A percentile compares a stretch with the other conserved stretches of the same genome.
Evolutionary conservation across 306 rosid species (phyloP).

Genomic region (Medicago ruthenica): DNA sequence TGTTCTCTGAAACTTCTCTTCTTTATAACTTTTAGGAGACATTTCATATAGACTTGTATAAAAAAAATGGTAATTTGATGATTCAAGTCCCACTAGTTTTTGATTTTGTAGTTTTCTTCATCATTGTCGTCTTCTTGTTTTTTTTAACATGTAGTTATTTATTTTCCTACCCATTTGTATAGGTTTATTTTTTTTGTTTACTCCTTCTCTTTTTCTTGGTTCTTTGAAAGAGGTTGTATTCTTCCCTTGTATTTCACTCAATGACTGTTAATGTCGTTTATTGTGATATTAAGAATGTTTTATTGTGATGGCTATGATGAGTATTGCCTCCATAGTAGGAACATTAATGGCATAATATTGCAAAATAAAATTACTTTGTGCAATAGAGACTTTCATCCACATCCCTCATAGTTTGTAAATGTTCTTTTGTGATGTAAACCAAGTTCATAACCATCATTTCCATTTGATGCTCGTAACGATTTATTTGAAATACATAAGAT

Average conservation of each 20-base stretch:
- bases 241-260: neutral
- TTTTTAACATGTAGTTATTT: neutral
- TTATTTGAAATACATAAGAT: too few species aligned
- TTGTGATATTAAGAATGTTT: too few species aligned
- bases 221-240: neutral
- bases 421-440: too few species aligned
- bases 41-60: slow-evolving; percentile 8
- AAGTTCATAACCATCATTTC: too few species aligned
- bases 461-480: too few species aligned
- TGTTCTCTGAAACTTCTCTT: slow-evolving; percentile 7
- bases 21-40: slow-evolving; percentile 11
- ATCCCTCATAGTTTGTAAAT: too few species aligned
- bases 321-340: too few species aligned
- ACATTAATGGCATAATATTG: too few species aligned
- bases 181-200: slow-evolving; percentile 5
- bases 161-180: neutral
- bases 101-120: slow-evolving; percentile 13
- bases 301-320: too few species aligned
- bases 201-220: neutral
- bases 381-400: too few species aligned
- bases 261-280: neutral
- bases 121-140: too few species aligned
- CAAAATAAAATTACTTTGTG: too few species aligned
- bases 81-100: slow-evolving; percentile 9
- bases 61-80: slow-evolving; percentile 34